A percentile compares a stretch with the other conserved stretches of the same genome.
Evolutionary conservation across 768 basidiomycete species (phyloP).

Genomic region (Leccinum disarticulatum): DNA sequence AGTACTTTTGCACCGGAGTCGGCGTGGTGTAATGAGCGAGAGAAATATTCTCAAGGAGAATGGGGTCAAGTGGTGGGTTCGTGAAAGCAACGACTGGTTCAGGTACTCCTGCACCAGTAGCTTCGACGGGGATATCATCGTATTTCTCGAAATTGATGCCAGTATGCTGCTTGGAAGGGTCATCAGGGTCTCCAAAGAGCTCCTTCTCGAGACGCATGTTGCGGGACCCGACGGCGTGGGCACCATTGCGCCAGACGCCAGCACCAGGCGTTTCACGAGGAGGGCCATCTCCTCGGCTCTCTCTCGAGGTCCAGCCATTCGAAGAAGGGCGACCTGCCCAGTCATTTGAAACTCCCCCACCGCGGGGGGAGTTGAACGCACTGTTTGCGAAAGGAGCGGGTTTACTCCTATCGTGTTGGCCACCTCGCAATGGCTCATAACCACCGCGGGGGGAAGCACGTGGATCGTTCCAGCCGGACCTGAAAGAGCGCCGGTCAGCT

Average conservation of each 20-base stretch:
- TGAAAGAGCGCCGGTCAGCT: slow-evolving; percentile 29
- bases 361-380: slow-evolving; percentile 36
- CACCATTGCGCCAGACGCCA: slow-evolving; percentile 88
- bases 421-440: slow-evolving; percentile 42
- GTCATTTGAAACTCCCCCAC: slow-evolving; percentile 31
- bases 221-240: slow-evolving; percentile 79
- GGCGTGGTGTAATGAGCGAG: slow-evolving; percentile 93
- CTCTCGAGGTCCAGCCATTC: slow-evolving; percentile 39
- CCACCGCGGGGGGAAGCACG: slow-evolving; percentile 63
- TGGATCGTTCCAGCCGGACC: slow-evolving; percentile 77
- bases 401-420: slow-evolving; percentile 37
- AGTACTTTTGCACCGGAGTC: slow-evolving; percentile 99
- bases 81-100: slow-evolving; percentile 90
- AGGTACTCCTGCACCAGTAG: slow-evolving; percentile 95
- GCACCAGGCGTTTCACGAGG: slow-evolving; percentile 48
- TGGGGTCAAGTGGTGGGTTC: slow-evolving; percentile 84
- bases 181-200: slow-evolving; percentile 86
- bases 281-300: slow-evolving; percentile 35
- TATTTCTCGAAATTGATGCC: slow-evolving; percentile 99
- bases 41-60: slow-evolving; percentile 92
- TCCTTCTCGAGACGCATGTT: slow-evolving; percentile 94
- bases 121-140: slow-evolving; percentile 99
- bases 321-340: slow-evolving; percentile 42
- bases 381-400: slow-evolving; percentile 43
- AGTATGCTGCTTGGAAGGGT: slow-evolving; percentile 87